These are phyloP conservation scores for Ulvella scutata DNA, from an alignment of 139 green algal genomes.

Conservation along the genomic window DNA sequence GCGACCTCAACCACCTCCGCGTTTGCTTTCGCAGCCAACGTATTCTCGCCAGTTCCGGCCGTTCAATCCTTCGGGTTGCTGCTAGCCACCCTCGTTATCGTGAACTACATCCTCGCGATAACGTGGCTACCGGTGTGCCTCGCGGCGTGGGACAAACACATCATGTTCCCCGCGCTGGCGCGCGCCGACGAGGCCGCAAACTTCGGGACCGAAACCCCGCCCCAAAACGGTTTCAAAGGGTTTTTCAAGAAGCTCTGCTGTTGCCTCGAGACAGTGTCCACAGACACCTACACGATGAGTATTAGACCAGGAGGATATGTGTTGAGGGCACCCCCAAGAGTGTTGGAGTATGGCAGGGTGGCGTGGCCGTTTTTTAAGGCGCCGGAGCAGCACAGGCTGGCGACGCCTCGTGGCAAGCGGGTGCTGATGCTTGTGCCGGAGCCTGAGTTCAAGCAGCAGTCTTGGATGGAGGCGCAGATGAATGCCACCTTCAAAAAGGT, in stretches of 20 bases:
- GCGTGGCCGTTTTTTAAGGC: not conserved
- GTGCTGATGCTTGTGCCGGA: not conserved
- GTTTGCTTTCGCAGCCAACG: constrained; percentile 8
- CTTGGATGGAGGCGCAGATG: not conserved
- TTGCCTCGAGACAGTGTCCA: not conserved
- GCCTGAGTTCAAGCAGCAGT: not conserved
- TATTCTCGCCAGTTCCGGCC: constrained; percentile 7
- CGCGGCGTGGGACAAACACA: constrained; percentile 7
- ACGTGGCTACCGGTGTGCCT: constrained; percentile 6
- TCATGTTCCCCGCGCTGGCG: constrained; percentile 2
- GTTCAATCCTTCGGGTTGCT: constrained; percentile 4
- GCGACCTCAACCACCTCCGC: constrained; percentile 8
- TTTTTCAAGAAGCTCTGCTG: not conserved
- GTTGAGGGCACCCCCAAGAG: not conserved
- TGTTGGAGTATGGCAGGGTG: not conserved
- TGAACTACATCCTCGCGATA: constrained; percentile 7
- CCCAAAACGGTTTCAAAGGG: no score
- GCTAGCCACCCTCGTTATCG: constrained; percentile 5
- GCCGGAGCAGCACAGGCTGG: not conserved
- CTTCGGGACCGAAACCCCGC: not conserved
- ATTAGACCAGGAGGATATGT: not conserved
- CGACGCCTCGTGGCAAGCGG: not conserved
- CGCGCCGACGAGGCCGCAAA: not conserved
- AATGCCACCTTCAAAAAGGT: not conserved
- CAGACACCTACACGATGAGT: not conserved